These are phyloP conservation scores for Monilinia polystroma DNA, from an alignment of 2,329 filamentous ascomycete species.

Conservation along the genomic window DNA sequence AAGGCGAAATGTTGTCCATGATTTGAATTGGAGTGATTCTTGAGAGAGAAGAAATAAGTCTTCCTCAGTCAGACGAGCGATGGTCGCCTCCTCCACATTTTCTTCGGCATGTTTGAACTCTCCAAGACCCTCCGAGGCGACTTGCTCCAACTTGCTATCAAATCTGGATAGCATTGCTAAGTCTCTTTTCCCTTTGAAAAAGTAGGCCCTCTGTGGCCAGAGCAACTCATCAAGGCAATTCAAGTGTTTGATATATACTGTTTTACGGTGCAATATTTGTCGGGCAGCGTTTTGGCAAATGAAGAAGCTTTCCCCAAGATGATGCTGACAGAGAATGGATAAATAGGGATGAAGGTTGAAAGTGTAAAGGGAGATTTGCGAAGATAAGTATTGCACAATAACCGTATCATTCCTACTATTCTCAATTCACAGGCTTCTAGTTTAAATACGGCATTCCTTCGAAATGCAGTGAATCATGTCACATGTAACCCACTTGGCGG, in stretches of 20 bases:
- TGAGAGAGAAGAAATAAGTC: slow-evolving; percentile 46
- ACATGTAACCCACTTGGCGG: not conserved
- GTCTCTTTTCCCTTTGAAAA: not conserved
- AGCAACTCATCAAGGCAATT: not conserved
- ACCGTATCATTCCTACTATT: not conserved
- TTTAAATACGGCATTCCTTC: not conserved
- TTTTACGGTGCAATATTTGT: not conserved
- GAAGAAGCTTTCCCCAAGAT: not conserved
- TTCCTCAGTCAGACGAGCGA: slow-evolving; percentile 48
- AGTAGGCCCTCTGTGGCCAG: not conserved
- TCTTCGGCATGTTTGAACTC: slow-evolving; percentile 40
- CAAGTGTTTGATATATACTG: not conserved
- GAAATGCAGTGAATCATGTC: not conserved
- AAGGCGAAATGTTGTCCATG: slow-evolving; percentile 45
- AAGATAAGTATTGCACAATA: not conserved
- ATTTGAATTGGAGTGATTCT: slow-evolving; percentile 45
- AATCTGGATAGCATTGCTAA: not conserved
- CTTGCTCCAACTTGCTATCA: not conserved
- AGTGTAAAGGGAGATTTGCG: not conserved
- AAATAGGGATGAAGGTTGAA: not conserved
- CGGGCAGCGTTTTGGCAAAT: too few species aligned
- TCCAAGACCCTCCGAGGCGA: slow-evolving; percentile 25
- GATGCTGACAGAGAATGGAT: not conserved
- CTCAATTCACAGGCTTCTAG: too few species aligned
- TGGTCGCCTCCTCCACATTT: slow-evolving; percentile 47